A percentile compares a stretch with the other conserved stretches of the same genome.
Conservation (phyloP, 2,329 filamentous ascomycete genomes). For the Ophiostoma pallidulum region DNA sequence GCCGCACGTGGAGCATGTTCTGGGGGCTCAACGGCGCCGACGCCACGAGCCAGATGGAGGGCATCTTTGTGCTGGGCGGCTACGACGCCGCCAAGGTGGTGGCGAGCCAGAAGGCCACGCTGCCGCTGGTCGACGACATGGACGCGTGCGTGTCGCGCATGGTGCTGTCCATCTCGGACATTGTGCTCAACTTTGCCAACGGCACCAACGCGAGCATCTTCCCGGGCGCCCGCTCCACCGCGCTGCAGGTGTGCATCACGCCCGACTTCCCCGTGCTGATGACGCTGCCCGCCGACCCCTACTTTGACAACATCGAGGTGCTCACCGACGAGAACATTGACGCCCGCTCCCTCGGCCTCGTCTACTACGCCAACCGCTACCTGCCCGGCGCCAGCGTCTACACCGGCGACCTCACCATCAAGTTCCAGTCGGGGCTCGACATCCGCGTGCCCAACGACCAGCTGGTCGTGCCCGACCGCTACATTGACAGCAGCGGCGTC, state of each 20-base stretch:
- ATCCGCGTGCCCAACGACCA: slow-evolving; percentile 23
- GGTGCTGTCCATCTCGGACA: slow-evolving; percentile 22
- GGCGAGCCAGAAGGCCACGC: slow-evolving; percentile 12
- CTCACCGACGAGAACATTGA: slow-evolving; percentile 1
- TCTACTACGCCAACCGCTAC: not conserved
- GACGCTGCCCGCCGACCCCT: slow-evolving; percentile 17
- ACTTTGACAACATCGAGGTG: slow-evolving; percentile 11
- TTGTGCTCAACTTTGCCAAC: slow-evolving; percentile 25
- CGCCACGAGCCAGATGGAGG: slow-evolving; percentile 15
- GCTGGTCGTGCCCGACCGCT: slow-evolving; percentile 21
- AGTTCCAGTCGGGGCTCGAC: slow-evolving; percentile 13
- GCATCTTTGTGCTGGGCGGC: slow-evolving; percentile 23
- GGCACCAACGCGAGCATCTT: slow-evolving; percentile 24
- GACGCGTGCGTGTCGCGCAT: slow-evolving; percentile 21
- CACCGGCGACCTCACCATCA: slow-evolving; percentile 16
- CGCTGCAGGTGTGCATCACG: slow-evolving; percentile 17
- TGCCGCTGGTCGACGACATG: slow-evolving; percentile 15
- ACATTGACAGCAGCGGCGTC: not conserved
- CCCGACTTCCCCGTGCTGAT: slow-evolving; percentile 17
- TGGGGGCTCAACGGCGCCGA: slow-evolving; percentile 20
- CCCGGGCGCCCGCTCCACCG: not conserved
- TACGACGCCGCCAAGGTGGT: slow-evolving; percentile 21
- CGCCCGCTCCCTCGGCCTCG: slow-evolving; percentile 11
- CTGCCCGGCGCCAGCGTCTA: not conserved
- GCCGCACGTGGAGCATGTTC: slow-evolving; percentile 24